These are phyloP conservation scores for Mucor plumbeus DNA, from an alignment of 371 early-diverging fungal species.

Conservation along the genomic window DNA sequence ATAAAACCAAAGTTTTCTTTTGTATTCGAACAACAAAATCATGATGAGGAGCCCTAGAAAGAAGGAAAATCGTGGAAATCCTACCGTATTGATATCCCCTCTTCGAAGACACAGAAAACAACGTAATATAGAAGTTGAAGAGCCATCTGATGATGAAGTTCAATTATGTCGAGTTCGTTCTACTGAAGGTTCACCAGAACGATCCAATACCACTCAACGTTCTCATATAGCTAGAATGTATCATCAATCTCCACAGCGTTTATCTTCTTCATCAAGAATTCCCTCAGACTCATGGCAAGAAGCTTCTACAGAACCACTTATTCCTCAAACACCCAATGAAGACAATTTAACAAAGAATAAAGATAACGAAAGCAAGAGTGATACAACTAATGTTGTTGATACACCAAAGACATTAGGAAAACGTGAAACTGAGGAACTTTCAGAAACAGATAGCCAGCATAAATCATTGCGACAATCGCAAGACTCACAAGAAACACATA, in stretches of 20 bases:
- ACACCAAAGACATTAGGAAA: background rate
- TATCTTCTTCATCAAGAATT: background rate
- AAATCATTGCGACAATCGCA: background rate
- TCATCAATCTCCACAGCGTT: background rate
- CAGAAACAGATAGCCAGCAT: background rate
- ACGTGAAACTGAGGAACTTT: background rate
- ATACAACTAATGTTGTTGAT: background rate
- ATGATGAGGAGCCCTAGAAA: background rate
- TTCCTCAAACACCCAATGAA: background rate
- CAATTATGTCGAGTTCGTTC: slow-evolving; percentile 3
- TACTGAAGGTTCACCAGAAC: background rate
- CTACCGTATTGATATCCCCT: background rate
- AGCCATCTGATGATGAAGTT: background rate
- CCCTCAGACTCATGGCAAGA: background rate
- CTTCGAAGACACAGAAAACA: background rate
- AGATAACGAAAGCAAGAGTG: background rate
- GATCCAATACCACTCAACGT: background rate
- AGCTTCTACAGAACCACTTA: background rate
- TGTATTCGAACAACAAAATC: background rate
- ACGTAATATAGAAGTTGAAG: background rate
- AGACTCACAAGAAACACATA: background rate
- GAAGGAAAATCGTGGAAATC: background rate
- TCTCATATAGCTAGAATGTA: background rate
- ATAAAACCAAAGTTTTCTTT: background rate
- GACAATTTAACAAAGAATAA: background rate